Evolutionary conservation across 768 basidiomycete species (phyloP), one percentile per base, ranked within the genome.

Genomic region (Mrakia frigida): DNA sequence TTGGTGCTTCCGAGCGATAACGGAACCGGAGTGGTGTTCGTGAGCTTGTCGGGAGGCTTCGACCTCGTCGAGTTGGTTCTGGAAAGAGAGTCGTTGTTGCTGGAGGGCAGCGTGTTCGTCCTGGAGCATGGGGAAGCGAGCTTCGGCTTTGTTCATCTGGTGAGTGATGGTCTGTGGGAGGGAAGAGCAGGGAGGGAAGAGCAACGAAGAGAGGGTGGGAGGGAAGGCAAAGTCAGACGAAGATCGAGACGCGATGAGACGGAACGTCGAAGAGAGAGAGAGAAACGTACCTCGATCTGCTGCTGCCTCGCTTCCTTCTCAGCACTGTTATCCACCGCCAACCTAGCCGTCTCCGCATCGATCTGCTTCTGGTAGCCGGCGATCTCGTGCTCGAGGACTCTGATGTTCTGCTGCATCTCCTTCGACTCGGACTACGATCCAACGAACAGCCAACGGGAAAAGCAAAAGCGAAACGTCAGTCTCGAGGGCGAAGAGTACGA

Each of bases 291-390:
- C 3, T 60, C 35, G 56, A 78, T 78, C 33, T 61, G 33, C 18
- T 43, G 35, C n/a, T 46, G 63, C 46, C 59, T 39, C 52, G 33
- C 41, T 23, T 14, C 43, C 59, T 74, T 74, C 73, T 78, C 69
- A 16, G 69, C 77, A 25, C 43, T 69, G 59, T 60, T 78, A 68
- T 70, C 77, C 33, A 60, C 65, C 11, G 43, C 65, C 53, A 74
- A 33, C 35, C 68, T 56, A 23, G 65, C 73, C 37, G 67, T 63
- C 37, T 78, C 77, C 6, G 11, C 52, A 3, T 52, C 31, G 60
- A 78, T 74, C 69, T 65, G 35, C 16, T 10, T 21, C 35, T 73
- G 28, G 59, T 46, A 69, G 35, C 35, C 69, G 18, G 39, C 18
- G 25, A 61, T 53, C 61, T 59, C 52, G 33, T 35, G 9, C 56